phyloP scores from a whole-genome alignment of 495 filamentous ascomycete genomes.

The Venustampulla echinocandica region DNA sequence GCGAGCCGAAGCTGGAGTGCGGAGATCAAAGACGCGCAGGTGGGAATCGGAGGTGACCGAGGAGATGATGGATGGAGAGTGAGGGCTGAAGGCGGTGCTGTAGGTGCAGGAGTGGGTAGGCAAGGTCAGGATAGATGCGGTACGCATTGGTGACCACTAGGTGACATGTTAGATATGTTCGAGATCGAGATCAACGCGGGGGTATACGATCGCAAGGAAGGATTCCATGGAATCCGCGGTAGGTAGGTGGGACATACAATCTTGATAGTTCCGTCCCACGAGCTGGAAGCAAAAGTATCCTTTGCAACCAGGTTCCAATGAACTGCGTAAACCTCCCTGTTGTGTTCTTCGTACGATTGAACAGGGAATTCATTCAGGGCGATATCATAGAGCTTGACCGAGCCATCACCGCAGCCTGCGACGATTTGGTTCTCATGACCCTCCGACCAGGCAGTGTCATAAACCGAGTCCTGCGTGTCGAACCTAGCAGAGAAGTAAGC shows the following conservation, averaged over 20 bases:
- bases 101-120: slow-evolving; percentile 90
- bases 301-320: slow-evolving; percentile 90
- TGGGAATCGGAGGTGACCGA: slow-evolving; percentile 78
- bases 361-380: slow-evolving; percentile 71
- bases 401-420: slow-evolving; percentile 81
- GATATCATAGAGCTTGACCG: slow-evolving; percentile 88
- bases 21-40: slow-evolving; percentile 80
- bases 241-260: slow-evolving; percentile 39
- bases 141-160: slow-evolving; percentile 68
- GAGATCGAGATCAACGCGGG: no score
- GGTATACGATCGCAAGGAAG: no score
- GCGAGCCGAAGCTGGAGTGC: slow-evolving; percentile 67
- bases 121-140: slow-evolving; percentile 67
- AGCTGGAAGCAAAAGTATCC: slow-evolving; percentile 75
- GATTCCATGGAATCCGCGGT: slow-evolving; percentile 8
- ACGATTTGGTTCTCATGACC: slow-evolving; percentile 88
- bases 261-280: slow-evolving; percentile 92
- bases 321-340: slow-evolving; percentile 81
- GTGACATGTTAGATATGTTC: no score
- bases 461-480: slow-evolving; percentile 94
- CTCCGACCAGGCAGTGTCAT: slow-evolving; percentile 90
- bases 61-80: slow-evolving; percentile 67
- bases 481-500: slow-evolving; percentile 44
- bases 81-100: slow-evolving; percentile 70
- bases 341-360: slow-evolving; percentile 83